phyloP scores from a whole-genome alignment of 768 basidiomycete species.

The Russula abietina region DNA sequence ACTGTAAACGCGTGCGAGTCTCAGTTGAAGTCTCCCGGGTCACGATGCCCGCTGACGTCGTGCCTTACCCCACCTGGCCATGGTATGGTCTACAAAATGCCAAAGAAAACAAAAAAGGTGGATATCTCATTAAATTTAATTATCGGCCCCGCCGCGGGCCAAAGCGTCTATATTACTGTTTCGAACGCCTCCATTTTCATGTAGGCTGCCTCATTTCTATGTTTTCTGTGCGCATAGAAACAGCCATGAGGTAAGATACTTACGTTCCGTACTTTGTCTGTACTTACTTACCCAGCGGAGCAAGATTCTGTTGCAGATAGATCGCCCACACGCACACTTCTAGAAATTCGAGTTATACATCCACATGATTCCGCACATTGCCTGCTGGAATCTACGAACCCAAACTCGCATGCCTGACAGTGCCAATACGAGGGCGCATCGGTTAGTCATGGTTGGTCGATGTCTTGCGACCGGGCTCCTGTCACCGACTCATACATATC shows the following conservation, averaged over 20 bases:
- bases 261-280: background rate
- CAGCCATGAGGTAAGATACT: background rate
- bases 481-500: slow-evolving; percentile 37
- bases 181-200: background rate
- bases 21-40: background rate
- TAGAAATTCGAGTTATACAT: background rate
- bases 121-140: background rate
- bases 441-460: slow-evolving; percentile 27
- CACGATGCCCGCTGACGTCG: background rate
- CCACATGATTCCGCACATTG: background rate
- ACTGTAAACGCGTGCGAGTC: too few species aligned
- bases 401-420: background rate
- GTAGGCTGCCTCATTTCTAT: background rate
- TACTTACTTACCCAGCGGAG: background rate
- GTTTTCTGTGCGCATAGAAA: background rate
- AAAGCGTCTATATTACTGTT: background rate
- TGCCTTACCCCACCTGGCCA: background rate
- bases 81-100: too few species aligned
- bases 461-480: slow-evolving; percentile 29
- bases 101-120: too few species aligned
- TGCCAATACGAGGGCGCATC: slow-evolving; percentile 18
- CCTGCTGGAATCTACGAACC: background rate
- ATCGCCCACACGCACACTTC: background rate
- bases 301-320: background rate
- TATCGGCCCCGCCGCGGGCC: background rate